These are phyloP conservation scores for Neltuma alba DNA, from an alignment of 306 rosid genomes.

Conservation along the genomic window DNA sequence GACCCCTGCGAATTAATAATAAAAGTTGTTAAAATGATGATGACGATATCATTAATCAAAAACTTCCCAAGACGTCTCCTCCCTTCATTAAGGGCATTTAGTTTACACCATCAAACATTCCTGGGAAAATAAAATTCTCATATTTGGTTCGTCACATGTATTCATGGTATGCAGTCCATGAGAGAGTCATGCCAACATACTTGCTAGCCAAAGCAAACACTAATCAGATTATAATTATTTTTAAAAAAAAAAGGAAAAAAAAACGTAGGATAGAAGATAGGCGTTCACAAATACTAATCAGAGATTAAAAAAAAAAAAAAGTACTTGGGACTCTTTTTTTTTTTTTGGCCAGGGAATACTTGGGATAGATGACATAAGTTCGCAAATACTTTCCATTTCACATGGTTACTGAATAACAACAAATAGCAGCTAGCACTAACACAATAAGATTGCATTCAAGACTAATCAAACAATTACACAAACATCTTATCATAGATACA, in stretches of 20 bases:
- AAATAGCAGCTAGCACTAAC: conserved; percentile 5
- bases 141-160: neutral
- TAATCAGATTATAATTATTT: neutral
- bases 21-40: conserved; percentile 28
- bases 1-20: conserved; percentile 58
- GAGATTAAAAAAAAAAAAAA: neutral
- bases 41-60: neutral
- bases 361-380: neutral
- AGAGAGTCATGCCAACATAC: neutral
- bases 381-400: neutral
- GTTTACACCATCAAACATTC: neutral
- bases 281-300: neutral
- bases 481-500: conserved; percentile 31
- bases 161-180: neutral
- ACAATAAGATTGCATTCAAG: conserved; percentile 12
- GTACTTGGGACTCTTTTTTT: too few relatives aligned
- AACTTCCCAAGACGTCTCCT: neutral
- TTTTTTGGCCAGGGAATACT: too few relatives aligned
- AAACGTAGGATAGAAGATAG: neutral
- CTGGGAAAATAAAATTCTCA: neutral
- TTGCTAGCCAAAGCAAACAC: neutral
- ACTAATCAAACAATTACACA: conserved; percentile 12
- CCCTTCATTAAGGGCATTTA: neutral
- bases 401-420: neutral
- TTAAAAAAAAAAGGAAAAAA: neutral